These are phyloP conservation scores for Heliamphora exappendiculata DNA, from an alignment of 148 eudicot species.

Conservation along the genomic window DNA sequence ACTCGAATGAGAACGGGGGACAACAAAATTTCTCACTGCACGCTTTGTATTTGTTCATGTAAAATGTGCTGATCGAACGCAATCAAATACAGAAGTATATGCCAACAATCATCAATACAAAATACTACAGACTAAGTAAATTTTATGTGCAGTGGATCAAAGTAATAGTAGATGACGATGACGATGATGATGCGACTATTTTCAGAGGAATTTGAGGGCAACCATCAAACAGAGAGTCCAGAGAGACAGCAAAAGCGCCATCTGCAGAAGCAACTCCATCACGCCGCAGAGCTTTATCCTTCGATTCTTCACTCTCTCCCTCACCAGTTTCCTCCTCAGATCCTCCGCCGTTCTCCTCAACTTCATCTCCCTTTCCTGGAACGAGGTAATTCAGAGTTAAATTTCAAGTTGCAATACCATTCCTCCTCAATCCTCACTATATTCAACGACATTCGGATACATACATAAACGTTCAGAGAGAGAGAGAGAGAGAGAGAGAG, in stretches of 20 bases:
- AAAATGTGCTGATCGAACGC: no score
- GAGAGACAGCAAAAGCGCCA: conserved; percentile 15
- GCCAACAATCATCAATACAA: background rate
- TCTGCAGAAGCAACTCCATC: conserved; percentile 22
- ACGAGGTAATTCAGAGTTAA: background rate
- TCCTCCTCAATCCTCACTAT: background rate
- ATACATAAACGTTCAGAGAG: background rate
- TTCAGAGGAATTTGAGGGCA: conserved; percentile 10
- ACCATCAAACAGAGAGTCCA: conserved; percentile 17
- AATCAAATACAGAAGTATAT: no score
- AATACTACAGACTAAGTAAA: background rate
- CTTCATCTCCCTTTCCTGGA: conserved; percentile 26
- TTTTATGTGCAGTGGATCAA: background rate
- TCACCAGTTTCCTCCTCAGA: conserved; percentile 23
- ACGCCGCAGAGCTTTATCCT: conserved; percentile 21
- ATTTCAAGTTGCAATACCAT: background rate
- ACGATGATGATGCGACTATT: background rate
- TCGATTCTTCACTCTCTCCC: conserved; percentile 22
- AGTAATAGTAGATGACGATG: background rate
- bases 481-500: conserved; percentile 7
- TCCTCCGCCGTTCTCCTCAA: conserved; percentile 17
- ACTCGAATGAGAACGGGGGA: no score
- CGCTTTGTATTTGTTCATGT: no score
- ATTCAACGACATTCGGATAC: background rate
- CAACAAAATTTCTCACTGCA: no score